Evolutionary conservation across 2,329 filamentous ascomycete genomes (phyloP).

Genomic region (Alternaria alternata): DNA sequence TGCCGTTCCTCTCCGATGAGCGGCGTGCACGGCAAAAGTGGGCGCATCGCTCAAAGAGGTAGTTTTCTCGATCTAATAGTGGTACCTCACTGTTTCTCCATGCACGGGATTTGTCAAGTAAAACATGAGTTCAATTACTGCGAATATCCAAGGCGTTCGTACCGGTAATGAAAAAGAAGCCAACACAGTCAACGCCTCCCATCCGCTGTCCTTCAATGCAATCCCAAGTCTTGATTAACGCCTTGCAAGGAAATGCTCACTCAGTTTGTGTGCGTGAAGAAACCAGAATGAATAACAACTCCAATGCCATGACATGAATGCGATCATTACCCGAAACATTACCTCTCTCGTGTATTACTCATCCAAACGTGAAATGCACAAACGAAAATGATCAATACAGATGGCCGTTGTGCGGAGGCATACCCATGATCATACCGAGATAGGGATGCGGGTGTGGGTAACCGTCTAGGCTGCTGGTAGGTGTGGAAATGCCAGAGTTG

Average conservation of each 20-base stretch:
- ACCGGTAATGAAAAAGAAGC: slow-evolving; percentile 1
- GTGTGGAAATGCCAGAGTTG: slow-evolving; percentile 32
- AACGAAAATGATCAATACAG: slow-evolving; percentile 21
- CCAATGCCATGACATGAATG: slow-evolving; percentile 21
- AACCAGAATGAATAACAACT: slow-evolving; percentile 6
- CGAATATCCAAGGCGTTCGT: background rate
- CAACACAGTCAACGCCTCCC: slow-evolving; percentile 8
- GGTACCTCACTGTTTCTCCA: background rate
- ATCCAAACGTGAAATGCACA: slow-evolving; percentile 8
- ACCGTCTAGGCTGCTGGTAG: slow-evolving; percentile 21
- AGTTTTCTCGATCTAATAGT: slow-evolving; percentile 1
- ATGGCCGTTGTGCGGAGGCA: slow-evolving; percentile 16
- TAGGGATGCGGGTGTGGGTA: slow-evolving; percentile 22
- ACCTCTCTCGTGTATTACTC: background rate
- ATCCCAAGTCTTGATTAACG: slow-evolving; percentile 17
- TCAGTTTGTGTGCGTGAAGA: slow-evolving; percentile 5
- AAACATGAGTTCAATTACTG: slow-evolving; percentile 9
- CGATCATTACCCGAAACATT: slow-evolving; percentile 20
- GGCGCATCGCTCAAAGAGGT: slow-evolving; percentile 6
- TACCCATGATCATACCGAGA: slow-evolving; percentile 16
- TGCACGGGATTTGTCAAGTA: background rate
- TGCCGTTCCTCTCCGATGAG: slow-evolving; percentile 17
- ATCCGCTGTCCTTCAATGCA: slow-evolving; percentile 2
- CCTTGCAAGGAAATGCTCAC: slow-evolving; percentile 21
- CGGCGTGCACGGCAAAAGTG: slow-evolving; percentile 16